Conservation (phyloP, 2,329 filamentous ascomycete species). For the Paecilomyces sp. region DNA sequence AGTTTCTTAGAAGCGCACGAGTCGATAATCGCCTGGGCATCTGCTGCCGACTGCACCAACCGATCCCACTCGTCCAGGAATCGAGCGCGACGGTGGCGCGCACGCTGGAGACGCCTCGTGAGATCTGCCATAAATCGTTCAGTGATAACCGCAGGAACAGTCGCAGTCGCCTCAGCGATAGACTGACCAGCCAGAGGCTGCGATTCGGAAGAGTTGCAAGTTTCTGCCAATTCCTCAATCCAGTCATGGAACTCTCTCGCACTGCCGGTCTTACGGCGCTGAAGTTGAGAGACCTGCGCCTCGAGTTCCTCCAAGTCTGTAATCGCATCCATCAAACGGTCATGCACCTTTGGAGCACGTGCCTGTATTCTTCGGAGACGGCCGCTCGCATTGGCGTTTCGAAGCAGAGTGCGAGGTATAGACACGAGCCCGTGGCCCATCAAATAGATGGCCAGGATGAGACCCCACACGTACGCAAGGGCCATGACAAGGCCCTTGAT, state of each 20-base stretch:
- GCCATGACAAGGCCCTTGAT: conserved; percentile 88
- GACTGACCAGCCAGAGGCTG: conserved; percentile 34
- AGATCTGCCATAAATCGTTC: conserved; percentile 88
- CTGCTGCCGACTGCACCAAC: conserved; percentile 65
- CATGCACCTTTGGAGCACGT: conserved; percentile 73
- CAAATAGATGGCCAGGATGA: conserved; percentile 86
- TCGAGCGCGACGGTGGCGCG: conserved; percentile 73
- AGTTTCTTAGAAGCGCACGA: conserved; percentile 73
- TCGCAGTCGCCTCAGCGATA: conserved; percentile 31
- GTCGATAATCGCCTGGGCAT: conserved; percentile 76
- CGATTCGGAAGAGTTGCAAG: conserved; percentile 60
- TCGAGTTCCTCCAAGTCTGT: conserved; percentile 75
- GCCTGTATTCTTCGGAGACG: conserved; percentile 68
- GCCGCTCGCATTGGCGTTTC: conserved; percentile 68
- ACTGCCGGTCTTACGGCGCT: conserved; percentile 71
- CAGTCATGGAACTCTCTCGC: conserved; percentile 75
- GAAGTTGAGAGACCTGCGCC: conserved; percentile 69
- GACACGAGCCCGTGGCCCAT: conserved; percentile 97
- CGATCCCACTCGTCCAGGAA: conserved; percentile 82
- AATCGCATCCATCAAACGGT: conserved; percentile 79
- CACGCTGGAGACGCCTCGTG: conserved; percentile 72
- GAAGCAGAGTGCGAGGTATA: conserved; percentile 73
- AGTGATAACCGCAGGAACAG: conserved; percentile 75
- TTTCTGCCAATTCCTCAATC: conserved; percentile 89
- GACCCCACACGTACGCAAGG: conserved; percentile 86